These are phyloP conservation scores for Echium plantagineum DNA, from an alignment of 257 asterid species.

Conservation along the genomic window DNA sequence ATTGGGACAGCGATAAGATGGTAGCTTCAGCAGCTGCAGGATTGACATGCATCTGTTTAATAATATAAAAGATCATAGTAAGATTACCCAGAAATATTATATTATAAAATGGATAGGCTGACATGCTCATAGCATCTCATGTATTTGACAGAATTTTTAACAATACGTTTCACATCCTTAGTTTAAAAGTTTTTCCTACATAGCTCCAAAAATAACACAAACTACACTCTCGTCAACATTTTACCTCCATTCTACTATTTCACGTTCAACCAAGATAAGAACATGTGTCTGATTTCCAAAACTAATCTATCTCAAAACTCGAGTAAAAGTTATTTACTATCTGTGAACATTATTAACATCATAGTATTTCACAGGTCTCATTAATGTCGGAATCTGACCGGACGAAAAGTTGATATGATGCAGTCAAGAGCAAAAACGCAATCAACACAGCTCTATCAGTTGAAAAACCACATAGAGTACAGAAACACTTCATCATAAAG, in stretches of 20 bases:
- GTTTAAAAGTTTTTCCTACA: no score
- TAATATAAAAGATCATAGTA: background rate
- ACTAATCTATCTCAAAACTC: background rate
- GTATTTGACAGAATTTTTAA: background rate
- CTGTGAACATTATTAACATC: no score
- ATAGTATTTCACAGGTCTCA: no score
- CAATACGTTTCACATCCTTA: background rate
- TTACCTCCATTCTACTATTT: background rate
- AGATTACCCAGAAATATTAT: background rate
- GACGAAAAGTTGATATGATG: no score
- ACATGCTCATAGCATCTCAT: conserved; percentile 5
- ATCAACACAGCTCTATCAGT: no score
- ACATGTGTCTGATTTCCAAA: background rate
- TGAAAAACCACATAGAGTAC: no score
- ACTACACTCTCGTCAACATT: background rate
- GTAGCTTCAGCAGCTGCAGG: conserved; percentile 87
- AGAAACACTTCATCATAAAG: no score
- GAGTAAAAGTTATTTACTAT: no score
- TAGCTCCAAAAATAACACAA: background rate
- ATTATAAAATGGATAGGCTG: background rate
- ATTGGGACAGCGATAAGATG: conserved; percentile 56
- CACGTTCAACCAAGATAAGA: background rate
- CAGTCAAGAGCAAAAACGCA: no score
- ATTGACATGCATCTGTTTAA: conserved; percentile 64
- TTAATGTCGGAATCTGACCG: no score